Percentiles rank a stretch among this genome's conserved stretches.
Evolutionary conservation across 371 early-diverging fungal species (phyloP).

Genomic region (Enterocytospora artemiae): DNA sequence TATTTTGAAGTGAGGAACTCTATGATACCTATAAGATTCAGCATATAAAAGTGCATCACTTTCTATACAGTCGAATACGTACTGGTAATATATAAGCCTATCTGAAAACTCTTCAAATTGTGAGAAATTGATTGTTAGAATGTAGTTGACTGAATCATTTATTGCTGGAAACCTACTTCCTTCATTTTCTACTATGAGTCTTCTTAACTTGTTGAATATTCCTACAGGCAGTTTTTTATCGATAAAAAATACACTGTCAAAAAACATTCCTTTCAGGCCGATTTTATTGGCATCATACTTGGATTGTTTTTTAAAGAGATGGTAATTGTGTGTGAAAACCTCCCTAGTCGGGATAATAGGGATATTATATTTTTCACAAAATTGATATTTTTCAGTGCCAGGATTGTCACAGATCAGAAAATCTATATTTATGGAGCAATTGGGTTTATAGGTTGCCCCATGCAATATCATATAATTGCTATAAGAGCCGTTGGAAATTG

Average conservation of each 20-base stretch:
- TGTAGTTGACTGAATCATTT: constrained; percentile 40
- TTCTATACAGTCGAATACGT: constrained; percentile 56
- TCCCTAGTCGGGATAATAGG: constrained; percentile 45
- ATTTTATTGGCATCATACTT: constrained; percentile 25
- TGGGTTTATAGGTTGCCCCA: constrained; percentile 42
- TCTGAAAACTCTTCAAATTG: constrained; percentile 15
- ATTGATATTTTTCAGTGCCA: constrained; percentile 33
- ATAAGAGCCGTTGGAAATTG: constrained; percentile 45
- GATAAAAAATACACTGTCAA: constrained; percentile 51
- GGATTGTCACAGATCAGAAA: constrained; percentile 45
- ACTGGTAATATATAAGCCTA: constrained; percentile 54
- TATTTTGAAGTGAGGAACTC: background rate
- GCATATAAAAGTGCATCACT: constrained; percentile 38
- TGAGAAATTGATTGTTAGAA: constrained; percentile 21
- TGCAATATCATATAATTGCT: constrained; percentile 51
- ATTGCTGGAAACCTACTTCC: constrained; percentile 50
- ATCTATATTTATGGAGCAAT: constrained; percentile 37
- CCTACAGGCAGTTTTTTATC: constrained; percentile 31
- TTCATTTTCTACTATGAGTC: constrained; percentile 51
- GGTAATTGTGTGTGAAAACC: constrained; percentile 42
- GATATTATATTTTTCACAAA: constrained; percentile 50
- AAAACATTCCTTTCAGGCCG: constrained; percentile 40
- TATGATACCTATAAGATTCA: constrained; percentile 40
- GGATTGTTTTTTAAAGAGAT: constrained; percentile 20
- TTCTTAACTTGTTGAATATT: constrained; percentile 44